A percentile compares a stretch with the other conserved stretches of the same genome.
Conservation (phyloP, 1,139 yeast genomes). For the Suhomyces maxii region DNA sequence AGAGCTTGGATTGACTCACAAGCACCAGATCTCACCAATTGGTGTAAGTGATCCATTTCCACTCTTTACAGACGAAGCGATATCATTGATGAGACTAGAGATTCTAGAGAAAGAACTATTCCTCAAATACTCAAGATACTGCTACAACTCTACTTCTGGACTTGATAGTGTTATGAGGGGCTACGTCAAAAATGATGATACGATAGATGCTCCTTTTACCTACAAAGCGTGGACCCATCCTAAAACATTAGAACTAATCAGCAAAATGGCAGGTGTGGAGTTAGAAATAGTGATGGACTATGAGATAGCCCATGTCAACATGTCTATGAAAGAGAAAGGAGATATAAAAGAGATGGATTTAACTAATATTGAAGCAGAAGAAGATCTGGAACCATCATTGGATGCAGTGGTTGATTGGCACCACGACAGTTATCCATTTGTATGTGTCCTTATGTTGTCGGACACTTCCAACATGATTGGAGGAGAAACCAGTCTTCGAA, state of each 20-base stretch:
- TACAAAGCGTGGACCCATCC: constrained; percentile 60
- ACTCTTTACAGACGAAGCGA: constrained; percentile 56
- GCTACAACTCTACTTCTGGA: constrained; percentile 45
- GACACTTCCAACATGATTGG: constrained; percentile 59
- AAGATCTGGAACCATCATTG: constrained; percentile 34
- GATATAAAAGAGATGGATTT: constrained; percentile 5
- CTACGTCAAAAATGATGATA: constrained; percentile 35
- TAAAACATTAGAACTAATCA: constrained; percentile 47
- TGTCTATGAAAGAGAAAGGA: constrained; percentile 37
- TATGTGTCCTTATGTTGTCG: constrained; percentile 62
- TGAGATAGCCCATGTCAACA: constrained; percentile 54
- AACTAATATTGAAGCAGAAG: constrained; percentile 20
- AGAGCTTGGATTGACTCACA: constrained; percentile 41
- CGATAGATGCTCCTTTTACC: constrained; percentile 42
- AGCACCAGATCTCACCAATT: constrained; percentile 45
- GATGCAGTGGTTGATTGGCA: constrained; percentile 56
- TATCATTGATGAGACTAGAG: constrained; percentile 55
- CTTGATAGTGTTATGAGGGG: constrained; percentile 51
- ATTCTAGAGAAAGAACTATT: constrained; percentile 46
- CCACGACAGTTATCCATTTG: constrained; percentile 58
- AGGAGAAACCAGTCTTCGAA: constrained; percentile 56
- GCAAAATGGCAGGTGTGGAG: constrained; percentile 56
- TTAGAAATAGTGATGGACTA: constrained; percentile 52
- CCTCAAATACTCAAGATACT: constrained; percentile 42
- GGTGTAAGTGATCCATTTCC: constrained; percentile 61